These are phyloP conservation scores for Stephania japonica DNA, from an alignment of 164 flowering plant species.

Conservation along the genomic window DNA sequence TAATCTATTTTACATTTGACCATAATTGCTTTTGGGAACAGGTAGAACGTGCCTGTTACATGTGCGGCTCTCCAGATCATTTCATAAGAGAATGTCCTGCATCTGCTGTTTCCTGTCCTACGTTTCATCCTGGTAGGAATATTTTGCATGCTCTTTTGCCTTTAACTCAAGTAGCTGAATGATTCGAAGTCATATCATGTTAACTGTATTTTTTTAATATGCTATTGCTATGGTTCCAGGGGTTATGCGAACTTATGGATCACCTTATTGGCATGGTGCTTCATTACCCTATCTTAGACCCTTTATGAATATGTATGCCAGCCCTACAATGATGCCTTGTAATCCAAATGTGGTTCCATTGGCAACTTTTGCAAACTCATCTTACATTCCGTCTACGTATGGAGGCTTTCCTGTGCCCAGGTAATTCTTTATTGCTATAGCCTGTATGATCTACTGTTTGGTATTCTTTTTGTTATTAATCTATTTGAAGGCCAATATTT, in stretches of 20 bases:
- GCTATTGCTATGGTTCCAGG: conserved; percentile 25
- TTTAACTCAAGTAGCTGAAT: neutral
- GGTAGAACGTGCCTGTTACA: conserved; percentile 62
- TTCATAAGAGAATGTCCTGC: conserved; percentile 64
- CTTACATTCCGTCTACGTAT: conserved; percentile 42
- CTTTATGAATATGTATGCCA: conserved; percentile 36
- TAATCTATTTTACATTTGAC: neutral
- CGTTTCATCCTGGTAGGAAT: conserved; percentile 41
- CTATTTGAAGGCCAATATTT: neutral
- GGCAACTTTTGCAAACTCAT: conserved; percentile 34
- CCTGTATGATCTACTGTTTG: neutral
- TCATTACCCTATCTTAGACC: conserved; percentile 37
- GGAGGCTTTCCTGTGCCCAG: conserved; percentile 35
- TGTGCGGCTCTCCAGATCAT: conserved; percentile 77
- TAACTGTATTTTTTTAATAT: conserved; percentile 10
- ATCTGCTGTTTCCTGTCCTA: conserved; percentile 34
- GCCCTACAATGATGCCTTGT: conserved; percentile 45
- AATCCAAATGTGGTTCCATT: conserved; percentile 40
- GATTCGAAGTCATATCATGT: neutral
- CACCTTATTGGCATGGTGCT: conserved; percentile 47
- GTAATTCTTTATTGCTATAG: conserved; percentile 23
- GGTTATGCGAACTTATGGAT: conserved; percentile 32
- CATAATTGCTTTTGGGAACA: conserved; percentile 17
- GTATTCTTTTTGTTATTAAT: neutral
- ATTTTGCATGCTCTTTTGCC: neutral